Percentiles rank a stretch among this genome's conserved stretches.
Evolutionary conservation across 1,284 basidiomycete species (phyloP).

Genomic region (Trichosporon sp.): DNA sequence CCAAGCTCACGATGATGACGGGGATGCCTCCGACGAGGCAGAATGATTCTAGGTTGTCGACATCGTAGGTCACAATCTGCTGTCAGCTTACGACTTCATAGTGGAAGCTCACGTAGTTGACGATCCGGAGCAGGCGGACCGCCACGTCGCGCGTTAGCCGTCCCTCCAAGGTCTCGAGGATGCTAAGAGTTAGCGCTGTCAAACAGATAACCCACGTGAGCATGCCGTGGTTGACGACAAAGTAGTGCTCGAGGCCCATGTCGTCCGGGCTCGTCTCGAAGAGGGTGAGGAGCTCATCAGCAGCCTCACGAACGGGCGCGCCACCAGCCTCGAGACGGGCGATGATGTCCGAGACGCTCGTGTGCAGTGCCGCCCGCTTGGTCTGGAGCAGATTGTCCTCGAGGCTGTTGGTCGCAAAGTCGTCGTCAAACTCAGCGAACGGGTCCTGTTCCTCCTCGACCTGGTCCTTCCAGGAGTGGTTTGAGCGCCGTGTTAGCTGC

Average conservation of each 20-base stretch:
- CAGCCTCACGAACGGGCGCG: conserved; percentile 72
- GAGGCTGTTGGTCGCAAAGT: conserved; percentile 75
- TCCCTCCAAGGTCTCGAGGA: conserved; percentile 87
- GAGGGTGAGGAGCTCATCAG: conserved; percentile 49
- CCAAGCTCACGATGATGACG: conserved; percentile 75
- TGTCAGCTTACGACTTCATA: conserved; percentile 5
- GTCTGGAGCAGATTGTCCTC: conserved; percentile 87
- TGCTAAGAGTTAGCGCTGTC: conserved; percentile 46
- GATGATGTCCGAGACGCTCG: conserved; percentile 77
- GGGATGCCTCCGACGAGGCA: conserved; percentile 92
- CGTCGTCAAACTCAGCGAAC: conserved; percentile 94
- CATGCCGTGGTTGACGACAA: conserved; percentile 91
- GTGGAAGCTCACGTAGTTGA: conserved; percentile 71
- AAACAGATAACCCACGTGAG: conserved; percentile 62
- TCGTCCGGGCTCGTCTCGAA: conserved; percentile 69
- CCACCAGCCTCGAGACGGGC: conserved; percentile 77
- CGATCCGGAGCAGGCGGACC: conserved; percentile 79
- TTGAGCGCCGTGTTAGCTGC: conserved; percentile 76
- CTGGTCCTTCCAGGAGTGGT: conserved; percentile 76
- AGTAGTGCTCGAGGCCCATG: conserved; percentile 80
- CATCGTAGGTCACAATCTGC: conserved; percentile 82
- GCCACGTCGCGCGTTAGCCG: conserved; percentile 77
- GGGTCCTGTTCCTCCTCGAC: conserved; percentile 89
- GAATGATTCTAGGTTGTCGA: conserved; percentile 88
- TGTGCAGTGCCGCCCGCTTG: conserved; percentile 82